These are phyloP conservation scores for Raphanus hybrid DNA, from an alignment of 441 rosid genomes.

Conservation along the genomic window DNA sequence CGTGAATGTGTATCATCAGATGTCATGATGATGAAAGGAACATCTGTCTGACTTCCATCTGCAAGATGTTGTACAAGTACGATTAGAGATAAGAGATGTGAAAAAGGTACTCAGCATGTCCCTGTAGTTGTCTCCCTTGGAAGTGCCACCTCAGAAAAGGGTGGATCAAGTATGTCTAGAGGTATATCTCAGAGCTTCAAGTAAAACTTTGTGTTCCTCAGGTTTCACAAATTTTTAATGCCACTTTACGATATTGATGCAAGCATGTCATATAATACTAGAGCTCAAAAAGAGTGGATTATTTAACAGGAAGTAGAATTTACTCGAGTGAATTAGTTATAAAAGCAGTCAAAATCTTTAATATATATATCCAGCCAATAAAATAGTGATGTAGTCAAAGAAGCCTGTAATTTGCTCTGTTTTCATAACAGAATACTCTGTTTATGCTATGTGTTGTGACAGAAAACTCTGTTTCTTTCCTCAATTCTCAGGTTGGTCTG, in stretches of 20 bases:
- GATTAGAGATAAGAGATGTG: too few relatives aligned
- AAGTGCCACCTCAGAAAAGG: constrained; percentile 76
- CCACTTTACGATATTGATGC: background rate
- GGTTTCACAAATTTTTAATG: background rate
- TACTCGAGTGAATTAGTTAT: too few relatives aligned
- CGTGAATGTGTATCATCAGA: constrained; percentile 94
- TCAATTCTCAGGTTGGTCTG: background rate
- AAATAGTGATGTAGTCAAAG: too few relatives aligned
- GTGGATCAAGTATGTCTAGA: constrained; percentile 14
- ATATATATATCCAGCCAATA: too few relatives aligned
- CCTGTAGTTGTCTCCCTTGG: constrained; percentile 89
- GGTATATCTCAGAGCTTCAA: constrained; percentile 16
- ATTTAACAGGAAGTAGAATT: background rate
- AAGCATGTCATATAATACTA: constrained; percentile 6
- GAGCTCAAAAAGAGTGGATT: constrained; percentile 6
- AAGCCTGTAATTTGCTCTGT: background rate
- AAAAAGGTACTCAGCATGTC: constrained; percentile 35
- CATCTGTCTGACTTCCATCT: constrained; percentile 63
- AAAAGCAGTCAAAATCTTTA: too few relatives aligned
- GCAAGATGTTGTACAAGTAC: constrained; percentile 16
- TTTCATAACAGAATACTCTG: constrained; percentile 1
- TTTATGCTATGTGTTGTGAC: background rate
- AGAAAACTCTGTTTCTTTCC: constrained; percentile 7
- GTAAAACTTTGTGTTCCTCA: constrained; percentile 8
- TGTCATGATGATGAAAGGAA: constrained; percentile 94